These are phyloP conservation scores for Coelastrella sp. DNA, from an alignment of 139 green algal genomes.

Conservation along the genomic window DNA sequence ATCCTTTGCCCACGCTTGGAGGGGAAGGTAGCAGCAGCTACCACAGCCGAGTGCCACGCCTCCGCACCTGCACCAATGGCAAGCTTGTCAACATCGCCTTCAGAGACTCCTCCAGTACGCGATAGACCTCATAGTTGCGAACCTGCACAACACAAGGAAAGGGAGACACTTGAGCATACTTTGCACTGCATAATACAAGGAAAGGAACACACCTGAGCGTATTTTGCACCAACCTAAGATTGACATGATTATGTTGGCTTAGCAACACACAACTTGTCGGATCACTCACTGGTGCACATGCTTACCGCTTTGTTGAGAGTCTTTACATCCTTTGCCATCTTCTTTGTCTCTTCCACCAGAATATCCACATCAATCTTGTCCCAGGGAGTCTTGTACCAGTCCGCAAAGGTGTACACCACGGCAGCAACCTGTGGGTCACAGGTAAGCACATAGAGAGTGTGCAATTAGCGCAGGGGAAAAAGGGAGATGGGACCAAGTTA, in stretches of 20 bases:
- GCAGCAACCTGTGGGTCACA: conserved; percentile 59
- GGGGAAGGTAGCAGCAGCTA: too few relatives aligned
- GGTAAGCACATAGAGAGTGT: too few relatives aligned
- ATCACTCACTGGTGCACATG: neutral
- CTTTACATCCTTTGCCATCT: conserved; percentile 84
- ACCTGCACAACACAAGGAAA: conserved; percentile 50
- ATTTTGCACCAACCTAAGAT: too few relatives aligned
- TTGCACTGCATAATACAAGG: too few relatives aligned
- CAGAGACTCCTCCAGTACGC: conserved; percentile 84
- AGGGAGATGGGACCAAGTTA: too few relatives aligned
- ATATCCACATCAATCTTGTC: conserved; percentile 90
- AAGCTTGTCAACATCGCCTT: conserved; percentile 91
- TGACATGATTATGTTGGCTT: too few relatives aligned
- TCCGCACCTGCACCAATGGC: conserved; percentile 77
- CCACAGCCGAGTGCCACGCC: too few relatives aligned
- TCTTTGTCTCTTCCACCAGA: conserved; percentile 89
- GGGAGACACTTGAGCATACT: too few relatives aligned
- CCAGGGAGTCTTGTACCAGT: conserved; percentile 89
- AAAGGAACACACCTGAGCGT: too few relatives aligned
- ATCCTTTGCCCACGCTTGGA: too few relatives aligned
- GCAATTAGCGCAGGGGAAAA: too few relatives aligned
- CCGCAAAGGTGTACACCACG: conserved; percentile 87
- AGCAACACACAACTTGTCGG: neutral
- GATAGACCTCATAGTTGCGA: conserved; percentile 84
- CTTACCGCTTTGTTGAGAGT: conserved; percentile 50